These are phyloP conservation scores for Talinum fruticosum DNA, from an alignment of 148 eudicot species.

Conservation along the genomic window DNA sequence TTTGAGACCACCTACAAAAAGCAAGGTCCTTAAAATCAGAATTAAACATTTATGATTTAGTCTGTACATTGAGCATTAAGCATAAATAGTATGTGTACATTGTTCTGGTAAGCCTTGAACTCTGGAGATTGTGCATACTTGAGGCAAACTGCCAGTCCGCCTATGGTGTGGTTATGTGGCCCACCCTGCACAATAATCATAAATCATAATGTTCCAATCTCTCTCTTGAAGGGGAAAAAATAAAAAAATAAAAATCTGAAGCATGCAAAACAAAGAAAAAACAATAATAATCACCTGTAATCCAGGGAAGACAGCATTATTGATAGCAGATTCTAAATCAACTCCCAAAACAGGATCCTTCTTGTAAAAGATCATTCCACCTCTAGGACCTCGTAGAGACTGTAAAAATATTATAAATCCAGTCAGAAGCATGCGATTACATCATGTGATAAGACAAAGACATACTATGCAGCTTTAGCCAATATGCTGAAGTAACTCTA, in stretches of 20 bases:
- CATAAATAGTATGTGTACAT: conserved; percentile 35
- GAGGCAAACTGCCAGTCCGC: conserved; percentile 81
- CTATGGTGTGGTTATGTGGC: conserved; percentile 95
- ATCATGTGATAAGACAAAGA: background rate
- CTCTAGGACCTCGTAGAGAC: conserved; percentile 95
- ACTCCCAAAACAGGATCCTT: conserved; percentile 72
- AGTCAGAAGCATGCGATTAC: conserved; percentile 6
- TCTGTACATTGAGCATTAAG: background rate
- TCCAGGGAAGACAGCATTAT: conserved; percentile 90
- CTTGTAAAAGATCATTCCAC: conserved; percentile 94
- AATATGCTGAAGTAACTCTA: background rate
- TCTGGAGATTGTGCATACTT: conserved; percentile 78
- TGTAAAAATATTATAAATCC: conserved; percentile 20
- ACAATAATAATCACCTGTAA: conserved; percentile 48
- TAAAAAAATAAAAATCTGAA: background rate
- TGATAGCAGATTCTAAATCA: conserved; percentile 78
- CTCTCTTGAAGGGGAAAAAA: too few species aligned
- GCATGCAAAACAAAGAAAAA: background rate
- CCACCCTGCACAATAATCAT: conserved; percentile 60
- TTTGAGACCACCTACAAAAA: conserved; percentile 68
- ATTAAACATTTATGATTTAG: background rate
- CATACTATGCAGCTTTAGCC: background rate
- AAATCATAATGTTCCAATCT: background rate
- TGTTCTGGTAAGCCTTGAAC: conserved; percentile 68
- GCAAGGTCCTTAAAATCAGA: conserved; percentile 2